Evolutionary conservation across 345 rosid genomes (phyloP).

Genomic region (Xanthoceras sorbifolium): DNA sequence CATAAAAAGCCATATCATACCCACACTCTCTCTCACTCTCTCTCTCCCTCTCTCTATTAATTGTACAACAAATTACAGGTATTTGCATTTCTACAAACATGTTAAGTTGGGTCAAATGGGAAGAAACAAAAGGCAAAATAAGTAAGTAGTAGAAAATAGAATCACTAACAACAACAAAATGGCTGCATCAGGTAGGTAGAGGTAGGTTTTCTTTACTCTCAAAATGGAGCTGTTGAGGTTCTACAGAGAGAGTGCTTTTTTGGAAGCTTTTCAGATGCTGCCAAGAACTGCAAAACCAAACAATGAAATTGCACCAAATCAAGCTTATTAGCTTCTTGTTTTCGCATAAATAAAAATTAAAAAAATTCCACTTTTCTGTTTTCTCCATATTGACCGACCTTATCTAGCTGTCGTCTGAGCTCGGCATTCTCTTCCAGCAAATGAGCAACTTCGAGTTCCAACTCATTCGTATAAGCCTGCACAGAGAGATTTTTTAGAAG

Average conservation of each 20-base stretch:
- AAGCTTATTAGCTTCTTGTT: neutral
- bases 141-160: neutral
- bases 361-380: neutral
- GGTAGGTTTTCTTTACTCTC: conserved; percentile 34
- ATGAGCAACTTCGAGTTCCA: conserved; percentile 43
- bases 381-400: conserved; percentile 23
- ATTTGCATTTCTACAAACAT: neutral
- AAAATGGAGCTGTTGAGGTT: conserved; percentile 56
- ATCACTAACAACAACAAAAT: neutral
- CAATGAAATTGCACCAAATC: neutral
- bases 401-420: conserved; percentile 43
- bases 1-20: too few species aligned
- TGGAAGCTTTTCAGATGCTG: conserved; percentile 35
- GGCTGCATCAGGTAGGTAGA: neutral
- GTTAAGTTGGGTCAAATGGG: neutral
- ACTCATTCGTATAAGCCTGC: conserved; percentile 56
- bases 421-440: conserved; percentile 52
- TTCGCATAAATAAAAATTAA: neutral
- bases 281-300: conserved; percentile 27
- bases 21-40: neutral
- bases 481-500: neutral
- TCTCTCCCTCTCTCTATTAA: neutral
- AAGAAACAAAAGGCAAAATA: neutral
- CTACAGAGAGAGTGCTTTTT: conserved; percentile 42
- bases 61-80: neutral